Evolutionary conservation across 2,329 filamentous ascomycete genomes (phyloP).

Genomic region (Gaeumannomyces sp.): DNA sequence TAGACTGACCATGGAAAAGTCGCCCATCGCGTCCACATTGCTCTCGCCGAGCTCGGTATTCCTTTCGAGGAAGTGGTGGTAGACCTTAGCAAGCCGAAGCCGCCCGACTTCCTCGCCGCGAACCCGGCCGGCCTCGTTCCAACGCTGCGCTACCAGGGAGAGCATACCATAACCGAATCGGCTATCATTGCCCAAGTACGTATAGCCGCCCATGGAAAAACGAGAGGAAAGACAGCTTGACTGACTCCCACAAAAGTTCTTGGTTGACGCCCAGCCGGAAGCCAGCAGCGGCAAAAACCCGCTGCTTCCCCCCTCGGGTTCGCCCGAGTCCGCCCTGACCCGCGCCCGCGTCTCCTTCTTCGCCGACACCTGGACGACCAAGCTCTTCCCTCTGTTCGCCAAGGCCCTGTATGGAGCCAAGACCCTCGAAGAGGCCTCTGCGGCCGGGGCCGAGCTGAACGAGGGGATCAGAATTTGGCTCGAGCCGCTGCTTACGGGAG

Average conservation of each 20-base stretch:
- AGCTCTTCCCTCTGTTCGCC: conserved; percentile 38
- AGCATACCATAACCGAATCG: conserved; percentile 65
- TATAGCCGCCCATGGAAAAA: too few relatives aligned
- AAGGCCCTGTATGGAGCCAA: conserved; percentile 38
- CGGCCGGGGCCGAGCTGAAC: conserved; percentile 44
- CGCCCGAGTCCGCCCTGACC: conserved; percentile 48
- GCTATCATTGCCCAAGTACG: conserved; percentile 50
- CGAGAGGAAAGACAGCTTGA: too few relatives aligned
- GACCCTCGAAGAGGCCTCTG: conserved; percentile 43
- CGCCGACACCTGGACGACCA: conserved; percentile 26
- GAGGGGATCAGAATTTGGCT: conserved; percentile 60
- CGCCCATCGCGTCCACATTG: conserved; percentile 72
- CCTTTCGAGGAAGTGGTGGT: conserved; percentile 67
- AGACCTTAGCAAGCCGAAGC: conserved; percentile 62
- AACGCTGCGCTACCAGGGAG: conserved; percentile 54
- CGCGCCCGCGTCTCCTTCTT: conserved; percentile 68
- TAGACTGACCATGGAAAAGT: conserved; percentile 23
- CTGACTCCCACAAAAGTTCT: conserved; percentile 42
- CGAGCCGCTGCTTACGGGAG: conserved; percentile 57
- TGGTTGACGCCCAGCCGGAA: conserved; percentile 60
- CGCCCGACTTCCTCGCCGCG: conserved; percentile 67
- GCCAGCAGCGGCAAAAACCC: conserved; percentile 25
- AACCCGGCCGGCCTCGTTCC: conserved; percentile 78
- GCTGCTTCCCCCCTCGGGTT: conserved; percentile 51
- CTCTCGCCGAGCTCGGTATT: conserved; percentile 58